Conservation (phyloP, 2,329 filamentous ascomycete species). For the Ophiocordyceps camponoti-leonardi region DNA sequence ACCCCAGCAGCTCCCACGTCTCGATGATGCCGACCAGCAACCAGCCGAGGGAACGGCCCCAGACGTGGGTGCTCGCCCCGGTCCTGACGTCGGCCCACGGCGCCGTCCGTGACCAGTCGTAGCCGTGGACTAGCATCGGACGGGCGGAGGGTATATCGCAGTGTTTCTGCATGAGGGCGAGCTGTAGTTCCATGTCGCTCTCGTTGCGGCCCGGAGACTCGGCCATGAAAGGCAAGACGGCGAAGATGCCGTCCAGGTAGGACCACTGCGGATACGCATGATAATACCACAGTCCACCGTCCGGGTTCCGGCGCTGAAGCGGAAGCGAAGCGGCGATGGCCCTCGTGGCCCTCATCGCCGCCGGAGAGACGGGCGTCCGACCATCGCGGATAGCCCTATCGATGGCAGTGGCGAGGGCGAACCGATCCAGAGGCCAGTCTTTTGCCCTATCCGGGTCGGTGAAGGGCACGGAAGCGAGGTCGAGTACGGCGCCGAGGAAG, state of each 20-base stretch:
- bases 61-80: conserved; percentile 33
- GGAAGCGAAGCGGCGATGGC: conserved; percentile 7
- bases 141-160: conserved; percentile 1
- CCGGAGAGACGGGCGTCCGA: conserved; percentile 1
- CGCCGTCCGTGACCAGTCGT: conserved; percentile 28
- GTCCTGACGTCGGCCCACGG: conserved; percentile 32
- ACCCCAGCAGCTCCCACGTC: conserved; percentile 23
- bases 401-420: conserved; percentile 7
- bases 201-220: conserved; percentile 3
- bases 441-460: conserved; percentile 4
- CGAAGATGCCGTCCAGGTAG: conserved; percentile 36
- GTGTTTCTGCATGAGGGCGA: conserved; percentile 5
- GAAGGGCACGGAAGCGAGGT: conserved; percentile 3
- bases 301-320: conserved; percentile 11
- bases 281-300: conserved; percentile 19
- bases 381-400: conserved; percentile 1
- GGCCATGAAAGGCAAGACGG: conserved; percentile 22
- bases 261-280: conserved; percentile 29
- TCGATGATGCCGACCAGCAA: conserved; percentile 34
- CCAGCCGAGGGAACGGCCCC: conserved; percentile 37
- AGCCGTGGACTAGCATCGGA: conserved; percentile 17
- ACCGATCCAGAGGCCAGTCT: conserved; percentile 7
- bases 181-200: conserved; percentile 7
- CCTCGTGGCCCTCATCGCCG: conserved; percentile 1
- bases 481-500: conserved; percentile 5